Conservation (phyloP, 2,329 filamentous ascomycete species). For the Claviceps quebecensis region DNA sequence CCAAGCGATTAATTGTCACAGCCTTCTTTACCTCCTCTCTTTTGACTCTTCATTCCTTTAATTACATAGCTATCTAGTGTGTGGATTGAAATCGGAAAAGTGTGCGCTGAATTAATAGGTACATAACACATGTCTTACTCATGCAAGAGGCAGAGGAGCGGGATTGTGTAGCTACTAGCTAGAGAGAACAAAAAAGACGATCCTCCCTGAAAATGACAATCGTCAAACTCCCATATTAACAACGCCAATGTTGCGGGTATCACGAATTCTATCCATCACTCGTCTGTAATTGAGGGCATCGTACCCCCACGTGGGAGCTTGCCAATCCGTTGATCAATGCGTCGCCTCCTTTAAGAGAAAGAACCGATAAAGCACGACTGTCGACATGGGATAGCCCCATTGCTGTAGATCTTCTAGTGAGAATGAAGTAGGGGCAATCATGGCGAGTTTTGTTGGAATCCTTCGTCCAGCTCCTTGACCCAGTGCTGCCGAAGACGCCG, state of each 20-base stretch:
- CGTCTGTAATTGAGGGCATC: not conserved
- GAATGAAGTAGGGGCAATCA: not conserved
- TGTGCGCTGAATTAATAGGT: too few relatives aligned
- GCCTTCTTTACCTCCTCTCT: too few relatives aligned
- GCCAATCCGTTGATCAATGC: not conserved
- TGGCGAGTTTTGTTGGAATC: not conserved
- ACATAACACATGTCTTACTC: too few relatives aligned
- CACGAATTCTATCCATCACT: constrained; percentile 7
- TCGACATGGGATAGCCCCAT: not conserved
- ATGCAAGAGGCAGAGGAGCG: not conserved
- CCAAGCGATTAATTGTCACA: too few relatives aligned
- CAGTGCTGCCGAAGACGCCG: constrained; percentile 37
- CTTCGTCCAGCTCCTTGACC: constrained; percentile 37
- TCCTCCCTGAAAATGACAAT: not conserved
- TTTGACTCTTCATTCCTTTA: too few relatives aligned
- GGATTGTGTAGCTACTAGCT: not conserved
- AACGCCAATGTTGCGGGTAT: constrained; percentile 14
- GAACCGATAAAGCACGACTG: not conserved
- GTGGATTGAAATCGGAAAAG: too few relatives aligned
- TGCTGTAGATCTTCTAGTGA: not conserved
- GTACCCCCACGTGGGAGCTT: not conserved
- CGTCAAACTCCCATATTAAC: constrained; percentile 1
- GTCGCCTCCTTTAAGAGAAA: not conserved
- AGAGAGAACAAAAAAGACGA: not conserved
- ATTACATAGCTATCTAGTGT: too few relatives aligned